These are phyloP conservation scores for Suhomyces kilbournensis DNA, from an alignment of 805 yeast species.

Conservation along the genomic window DNA sequence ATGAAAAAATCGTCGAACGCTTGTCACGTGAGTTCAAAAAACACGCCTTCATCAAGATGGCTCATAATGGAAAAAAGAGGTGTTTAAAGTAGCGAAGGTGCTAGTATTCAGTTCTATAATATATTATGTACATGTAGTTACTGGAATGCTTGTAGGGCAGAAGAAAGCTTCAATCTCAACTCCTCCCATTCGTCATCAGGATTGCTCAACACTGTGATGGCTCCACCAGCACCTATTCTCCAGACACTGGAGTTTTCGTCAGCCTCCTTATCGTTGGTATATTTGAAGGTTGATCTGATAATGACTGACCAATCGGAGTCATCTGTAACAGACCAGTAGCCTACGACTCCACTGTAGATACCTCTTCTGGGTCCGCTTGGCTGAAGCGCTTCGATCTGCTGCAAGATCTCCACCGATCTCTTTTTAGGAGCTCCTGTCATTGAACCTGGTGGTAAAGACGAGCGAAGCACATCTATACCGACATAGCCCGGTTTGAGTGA, in stretches of 20 bases:
- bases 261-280: slow-evolving; percentile 46
- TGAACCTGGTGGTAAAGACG: slow-evolving; percentile 93
- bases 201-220: slow-evolving; percentile 85
- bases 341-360: slow-evolving; percentile 89
- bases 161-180: slow-evolving; percentile 74
- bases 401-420: slow-evolving; percentile 81
- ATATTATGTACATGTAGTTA: slow-evolving; percentile 2
- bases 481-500: slow-evolving; percentile 38
- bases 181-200: slow-evolving; percentile 89
- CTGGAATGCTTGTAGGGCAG: slow-evolving; percentile 71
- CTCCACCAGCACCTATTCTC: slow-evolving; percentile 98
- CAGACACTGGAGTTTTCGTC: slow-evolving; percentile 40
- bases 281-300: slow-evolving; percentile 77
- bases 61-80: not conserved
- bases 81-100: too few relatives aligned
- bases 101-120: not conserved
- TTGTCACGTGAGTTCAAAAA: not conserved
- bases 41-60: not conserved
- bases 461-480: slow-evolving; percentile 77
- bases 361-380: slow-evolving; percentile 60
- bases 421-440: slow-evolving; percentile 99
- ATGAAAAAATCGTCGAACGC: slow-evolving; percentile 1
- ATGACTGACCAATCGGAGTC: slow-evolving; percentile 95
- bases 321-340: slow-evolving; percentile 88
- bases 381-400: slow-evolving; percentile 50